A percentile compares a stretch with the other conserved stretches of the same genome.
These are phyloP conservation scores for Taphrina flavorubra DNA, from an alignment of 1,139 yeast species.

Conservation along the genomic window DNA sequence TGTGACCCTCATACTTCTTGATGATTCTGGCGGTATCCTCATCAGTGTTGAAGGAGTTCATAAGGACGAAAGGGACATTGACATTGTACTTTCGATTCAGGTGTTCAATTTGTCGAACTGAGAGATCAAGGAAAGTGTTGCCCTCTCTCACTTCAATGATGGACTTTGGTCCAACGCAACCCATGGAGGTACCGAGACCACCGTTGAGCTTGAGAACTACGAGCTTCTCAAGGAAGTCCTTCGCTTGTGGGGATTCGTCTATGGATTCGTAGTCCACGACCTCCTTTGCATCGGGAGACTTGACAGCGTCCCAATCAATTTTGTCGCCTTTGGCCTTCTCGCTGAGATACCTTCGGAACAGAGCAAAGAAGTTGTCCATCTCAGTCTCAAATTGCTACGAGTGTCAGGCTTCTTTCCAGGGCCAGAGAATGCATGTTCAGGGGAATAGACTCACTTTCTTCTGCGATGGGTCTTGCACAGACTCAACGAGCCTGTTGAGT, in stretches of 20 bases:
- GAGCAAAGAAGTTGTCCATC: constrained; percentile 92
- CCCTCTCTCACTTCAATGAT: constrained; percentile 99
- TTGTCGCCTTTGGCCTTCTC: constrained; percentile 78
- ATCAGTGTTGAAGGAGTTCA: constrained; percentile 98
- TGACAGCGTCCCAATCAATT: constrained; percentile 88
- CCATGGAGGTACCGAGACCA: constrained; percentile 99
- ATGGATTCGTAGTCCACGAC: constrained; percentile 77
- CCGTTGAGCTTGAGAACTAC: constrained; percentile 97
- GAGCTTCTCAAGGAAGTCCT: constrained; percentile 72
- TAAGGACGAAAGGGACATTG: constrained; percentile 92
- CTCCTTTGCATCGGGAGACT: constrained; percentile 85
- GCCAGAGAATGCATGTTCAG: neutral
- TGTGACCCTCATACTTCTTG: constrained; percentile 95
- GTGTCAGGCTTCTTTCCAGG: neutral
- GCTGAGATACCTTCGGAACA: constrained; percentile 87
- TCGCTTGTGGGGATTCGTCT: constrained; percentile 46
- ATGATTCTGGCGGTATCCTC: constrained; percentile 93
- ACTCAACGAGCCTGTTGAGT: constrained; percentile 83
- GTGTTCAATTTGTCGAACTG: constrained; percentile 96
- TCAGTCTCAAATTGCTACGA: constrained; percentile 73
- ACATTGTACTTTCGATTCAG: constrained; percentile 88
- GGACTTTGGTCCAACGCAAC: constrained; percentile 98
- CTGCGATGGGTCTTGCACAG: constrained; percentile 63
- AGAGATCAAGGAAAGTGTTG: constrained; percentile 89
- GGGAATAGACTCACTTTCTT: constrained; percentile 52